A percentile compares a stretch with the other conserved stretches of the same genome.
Conservation (phyloP, 1,139 yeast species). For the Yamadazyma epiphylla region DNA sequence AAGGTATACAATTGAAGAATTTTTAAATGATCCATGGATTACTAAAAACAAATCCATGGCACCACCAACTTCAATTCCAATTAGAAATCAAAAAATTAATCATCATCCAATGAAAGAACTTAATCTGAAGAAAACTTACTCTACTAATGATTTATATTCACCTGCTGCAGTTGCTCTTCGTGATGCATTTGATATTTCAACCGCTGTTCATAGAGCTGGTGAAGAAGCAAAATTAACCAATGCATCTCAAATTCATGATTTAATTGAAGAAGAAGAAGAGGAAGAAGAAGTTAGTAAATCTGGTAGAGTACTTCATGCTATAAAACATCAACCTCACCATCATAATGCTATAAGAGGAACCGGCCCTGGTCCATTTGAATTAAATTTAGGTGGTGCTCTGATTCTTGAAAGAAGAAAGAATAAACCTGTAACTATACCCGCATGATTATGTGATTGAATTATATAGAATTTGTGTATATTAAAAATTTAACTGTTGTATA, state of each 20-base stretch:
- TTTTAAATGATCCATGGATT: slow-evolving; percentile 86
- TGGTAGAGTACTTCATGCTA: slow-evolving; percentile 23
- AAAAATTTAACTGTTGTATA: neutral
- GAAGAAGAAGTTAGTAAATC: slow-evolving; percentile 22
- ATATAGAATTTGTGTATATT: no score
- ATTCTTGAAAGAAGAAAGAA: slow-evolving; percentile 70
- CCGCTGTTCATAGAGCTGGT: slow-evolving; percentile 91
- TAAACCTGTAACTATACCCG: slow-evolving; percentile 11
- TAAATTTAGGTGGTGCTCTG: slow-evolving; percentile 76
- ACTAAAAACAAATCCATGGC: slow-evolving; percentile 9
- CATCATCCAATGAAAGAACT: slow-evolving; percentile 29
- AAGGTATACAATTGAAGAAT: slow-evolving; percentile 75
- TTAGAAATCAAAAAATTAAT: slow-evolving; percentile 3
- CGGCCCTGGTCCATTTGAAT: no score
- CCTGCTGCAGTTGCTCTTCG: slow-evolving; percentile 92
- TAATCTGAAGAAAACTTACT: slow-evolving; percentile 18
- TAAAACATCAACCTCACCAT: slow-evolving; percentile 15
- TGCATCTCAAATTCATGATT: slow-evolving; percentile 20
- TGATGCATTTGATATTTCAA: slow-evolving; percentile 92
- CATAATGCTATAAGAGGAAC: slow-evolving; percentile 16
- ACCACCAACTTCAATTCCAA: slow-evolving; percentile 5
- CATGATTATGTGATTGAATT: no score
- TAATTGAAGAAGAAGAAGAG: slow-evolving; percentile 39
- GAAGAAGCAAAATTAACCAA: slow-evolving; percentile 66
- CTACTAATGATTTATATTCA: slow-evolving; percentile 46